phyloP scores from a whole-genome alignment of 495 filamentous ascomycete species.

The Penicillium soppii region DNA sequence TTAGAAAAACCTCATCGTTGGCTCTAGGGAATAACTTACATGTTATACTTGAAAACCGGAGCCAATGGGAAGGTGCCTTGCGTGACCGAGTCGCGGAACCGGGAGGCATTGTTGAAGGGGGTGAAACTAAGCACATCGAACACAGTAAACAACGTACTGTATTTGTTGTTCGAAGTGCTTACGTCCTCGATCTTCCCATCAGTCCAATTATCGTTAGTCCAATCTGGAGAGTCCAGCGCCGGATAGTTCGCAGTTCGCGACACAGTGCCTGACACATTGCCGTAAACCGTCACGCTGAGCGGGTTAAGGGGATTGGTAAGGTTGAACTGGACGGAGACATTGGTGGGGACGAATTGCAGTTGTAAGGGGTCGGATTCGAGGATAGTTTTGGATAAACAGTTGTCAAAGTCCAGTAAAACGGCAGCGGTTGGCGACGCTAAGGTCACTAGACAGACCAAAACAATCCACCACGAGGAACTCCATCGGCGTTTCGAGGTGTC shows the following conservation, averaged over 20 bases:
- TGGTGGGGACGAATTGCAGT: conserved; percentile 80
- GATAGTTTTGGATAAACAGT: conserved; percentile 70
- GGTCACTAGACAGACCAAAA: conserved; percentile 23
- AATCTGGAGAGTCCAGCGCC: conserved; percentile 44
- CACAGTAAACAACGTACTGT: conserved; percentile 67
- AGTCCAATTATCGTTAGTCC: conserved; percentile 55
- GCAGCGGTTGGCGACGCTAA: conserved; percentile 39
- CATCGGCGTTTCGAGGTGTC: conserved; percentile 22
- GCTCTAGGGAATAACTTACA: conserved; percentile 41
- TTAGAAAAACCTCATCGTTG: background rate
- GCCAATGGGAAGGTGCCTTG: conserved; percentile 72
- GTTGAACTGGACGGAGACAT: conserved; percentile 72
- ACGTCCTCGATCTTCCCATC: conserved; percentile 76
- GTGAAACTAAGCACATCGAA: conserved; percentile 73
- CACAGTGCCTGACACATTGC: conserved; percentile 76
- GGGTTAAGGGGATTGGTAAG: conserved; percentile 58
- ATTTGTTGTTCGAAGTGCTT: conserved; percentile 51
- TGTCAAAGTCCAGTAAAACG: conserved; percentile 72
- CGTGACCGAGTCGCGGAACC: conserved; percentile 63
- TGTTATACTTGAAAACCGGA: conserved; percentile 64
- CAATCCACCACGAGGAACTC: conserved; percentile 16
- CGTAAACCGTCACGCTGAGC: conserved; percentile 80
- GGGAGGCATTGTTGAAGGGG: conserved; percentile 51
- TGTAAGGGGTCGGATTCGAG: conserved; percentile 48
- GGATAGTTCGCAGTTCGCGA: conserved; percentile 49